Base-by-base conservation (phyloP, 139 green algal genomes). In the Picochlorum sp. region DNA sequence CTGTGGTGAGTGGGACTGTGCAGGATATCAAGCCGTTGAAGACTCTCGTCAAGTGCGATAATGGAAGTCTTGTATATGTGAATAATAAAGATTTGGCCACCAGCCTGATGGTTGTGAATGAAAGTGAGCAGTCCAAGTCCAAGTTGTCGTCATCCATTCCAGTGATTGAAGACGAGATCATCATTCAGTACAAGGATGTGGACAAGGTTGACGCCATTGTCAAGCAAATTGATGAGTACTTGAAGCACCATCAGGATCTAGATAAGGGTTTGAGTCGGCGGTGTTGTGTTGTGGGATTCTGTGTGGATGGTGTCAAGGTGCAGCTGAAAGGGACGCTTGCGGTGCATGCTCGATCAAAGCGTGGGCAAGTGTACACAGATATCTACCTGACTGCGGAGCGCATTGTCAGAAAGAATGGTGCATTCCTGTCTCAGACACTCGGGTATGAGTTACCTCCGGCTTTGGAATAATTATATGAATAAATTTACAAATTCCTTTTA, bases 11-110 rank as follows among this genome's bases (percentile, higher is more conserved):
- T 11, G 78, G 78, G 4, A 28, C 66, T 9, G 74, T 84, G 41
- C 71, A 80, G 57, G n/a, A 68, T 20, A 80, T 84, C 2, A 47
- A 52, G 1, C 70, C 74, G 11, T 77, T 84, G 74, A 65, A 65
- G 28, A 84, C 75, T 2, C 38, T 75, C 2, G 34, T 84, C 32
- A 45, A 69, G 1, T 73, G 47, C 11, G 78, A 84, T 59, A 26
- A 57, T 16, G 63, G 61, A n/a, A 51, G 77, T 34, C 70, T 75
- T 3, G 47, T 78, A 6, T 52, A 47, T 4, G 6, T 47, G 9
- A 38, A 52, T 55, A 52, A 34, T 4, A 56, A 65, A 62, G 26
- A 61, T 54, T n/a, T 64, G 16, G 65, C 65, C 32, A 23, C 7
- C 10, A 52, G n/a, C 3, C 8, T 65, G 14, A 49, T 61, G 13